Conservation (phyloP, 257 asterid species). For the Knoxia roxburghii region DNA sequence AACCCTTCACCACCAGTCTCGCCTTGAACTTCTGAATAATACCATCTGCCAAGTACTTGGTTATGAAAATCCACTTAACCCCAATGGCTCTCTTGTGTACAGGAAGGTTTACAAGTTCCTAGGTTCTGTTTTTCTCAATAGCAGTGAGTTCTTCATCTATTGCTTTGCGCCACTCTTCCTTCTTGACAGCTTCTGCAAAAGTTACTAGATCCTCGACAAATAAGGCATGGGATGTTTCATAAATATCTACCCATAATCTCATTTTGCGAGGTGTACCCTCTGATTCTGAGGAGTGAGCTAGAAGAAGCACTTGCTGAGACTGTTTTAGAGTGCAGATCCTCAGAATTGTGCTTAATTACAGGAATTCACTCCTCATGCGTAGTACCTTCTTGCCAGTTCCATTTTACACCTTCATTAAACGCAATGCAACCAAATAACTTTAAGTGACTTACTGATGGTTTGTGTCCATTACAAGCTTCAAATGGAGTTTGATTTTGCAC, state of each 20-base stretch:
- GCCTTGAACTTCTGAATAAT: not conserved
- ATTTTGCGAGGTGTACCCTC: not conserved
- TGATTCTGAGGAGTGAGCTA: conserved; percentile 9
- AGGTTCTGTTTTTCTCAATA: not conserved
- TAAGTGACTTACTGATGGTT: conserved; percentile 3
- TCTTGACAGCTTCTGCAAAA: not conserved
- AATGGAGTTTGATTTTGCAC: not conserved
- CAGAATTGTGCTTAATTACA: no score
- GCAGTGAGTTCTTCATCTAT: not conserved
- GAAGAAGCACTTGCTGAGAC: no score
- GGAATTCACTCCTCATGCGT: not conserved
- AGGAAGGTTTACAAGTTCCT: not conserved
- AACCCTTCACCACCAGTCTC: not conserved
- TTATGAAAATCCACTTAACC: not conserved
- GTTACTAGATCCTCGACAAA: not conserved
- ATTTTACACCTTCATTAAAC: not conserved
- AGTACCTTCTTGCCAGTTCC: not conserved
- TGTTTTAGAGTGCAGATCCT: no score
- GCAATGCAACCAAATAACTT: not conserved
- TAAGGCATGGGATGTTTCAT: not conserved
- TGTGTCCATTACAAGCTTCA: not conserved
- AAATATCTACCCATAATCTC: not conserved
- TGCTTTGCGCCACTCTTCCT: not conserved
- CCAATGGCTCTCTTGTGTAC: not conserved
- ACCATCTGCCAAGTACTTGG: not conserved